Conservation (phyloP, 2,329 filamentous ascomycete species). For the Pleochaeta shiraiana region DNA sequence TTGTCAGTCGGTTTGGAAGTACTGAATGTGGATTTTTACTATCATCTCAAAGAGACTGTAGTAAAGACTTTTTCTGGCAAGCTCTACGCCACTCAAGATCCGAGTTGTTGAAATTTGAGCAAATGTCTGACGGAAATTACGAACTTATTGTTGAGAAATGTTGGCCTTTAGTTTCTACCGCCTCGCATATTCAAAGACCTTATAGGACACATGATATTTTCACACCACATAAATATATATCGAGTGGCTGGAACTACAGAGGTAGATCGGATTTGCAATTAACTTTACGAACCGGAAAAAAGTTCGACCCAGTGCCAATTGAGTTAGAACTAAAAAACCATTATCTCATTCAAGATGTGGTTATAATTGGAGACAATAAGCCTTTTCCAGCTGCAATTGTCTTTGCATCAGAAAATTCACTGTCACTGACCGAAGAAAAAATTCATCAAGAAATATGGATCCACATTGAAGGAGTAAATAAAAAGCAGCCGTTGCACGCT, state of each 20-base stretch:
- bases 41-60: slow-evolving; percentile 35
- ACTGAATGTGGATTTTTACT: slow-evolving; percentile 44
- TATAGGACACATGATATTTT: slow-evolving; percentile 44
- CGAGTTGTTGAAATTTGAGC: slow-evolving; percentile 24
- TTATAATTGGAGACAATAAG: slow-evolving; percentile 38
- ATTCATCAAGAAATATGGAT: slow-evolving; percentile 24
- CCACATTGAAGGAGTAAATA: slow-evolving; percentile 26
- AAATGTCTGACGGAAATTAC: slow-evolving; percentile 20
- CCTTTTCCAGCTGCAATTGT: slow-evolving; percentile 34
- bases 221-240: slow-evolving; percentile 27
- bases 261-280: slow-evolving; percentile 39
- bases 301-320: slow-evolving; percentile 40
- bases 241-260: slow-evolving; percentile 37
- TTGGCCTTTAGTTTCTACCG: slow-evolving; percentile 38
- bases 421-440: slow-evolving; percentile 17
- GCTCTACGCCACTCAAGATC: slow-evolving; percentile 26
- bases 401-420: slow-evolving; percentile 21
- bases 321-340: slow-evolving; percentile 30
- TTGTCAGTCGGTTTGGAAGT: slow-evolving; percentile 41
- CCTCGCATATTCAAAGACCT: slow-evolving; percentile 34
- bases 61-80: slow-evolving; percentile 34
- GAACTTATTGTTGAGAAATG: slow-evolving; percentile 32
- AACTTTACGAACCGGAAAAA: slow-evolving; percentile 42
- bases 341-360: slow-evolving; percentile 27
- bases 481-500: slow-evolving; percentile 27